These are phyloP conservation scores for Hibiscus tridactylites DNA, from an alignment of 345 rosid genomes.

Conservation along the genomic window DNA sequence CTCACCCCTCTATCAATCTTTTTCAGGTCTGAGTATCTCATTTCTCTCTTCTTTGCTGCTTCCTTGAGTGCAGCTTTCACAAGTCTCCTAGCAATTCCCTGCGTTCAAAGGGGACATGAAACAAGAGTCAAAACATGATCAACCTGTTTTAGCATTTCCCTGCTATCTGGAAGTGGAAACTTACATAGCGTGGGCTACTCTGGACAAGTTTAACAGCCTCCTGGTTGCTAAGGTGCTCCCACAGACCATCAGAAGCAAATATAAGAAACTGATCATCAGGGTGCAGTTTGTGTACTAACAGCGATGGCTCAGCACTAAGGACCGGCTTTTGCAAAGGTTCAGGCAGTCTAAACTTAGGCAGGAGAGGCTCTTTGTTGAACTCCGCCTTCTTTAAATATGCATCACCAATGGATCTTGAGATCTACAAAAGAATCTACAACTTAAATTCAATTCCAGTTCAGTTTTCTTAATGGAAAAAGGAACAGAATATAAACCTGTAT, in stretches of 20 bases:
- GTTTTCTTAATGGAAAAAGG: not conserved
- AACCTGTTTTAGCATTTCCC: not conserved
- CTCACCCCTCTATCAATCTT: constrained; percentile 56
- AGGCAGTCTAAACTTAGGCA: constrained; percentile 40
- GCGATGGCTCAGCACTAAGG: constrained; percentile 57
- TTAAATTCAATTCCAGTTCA: not conserved
- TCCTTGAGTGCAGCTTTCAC: constrained; percentile 49
- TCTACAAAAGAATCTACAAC: constrained; percentile 24
- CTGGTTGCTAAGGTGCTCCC: constrained; percentile 77
- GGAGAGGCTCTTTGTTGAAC: constrained; percentile 74
- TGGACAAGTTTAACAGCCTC: constrained; percentile 60
- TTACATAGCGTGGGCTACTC: constrained; percentile 44
- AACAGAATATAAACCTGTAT: constrained; percentile 48
- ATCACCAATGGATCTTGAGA: constrained; percentile 80
- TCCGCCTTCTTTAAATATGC: constrained; percentile 69
- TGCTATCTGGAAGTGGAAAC: constrained; percentile 7
- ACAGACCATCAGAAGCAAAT: constrained; percentile 84
- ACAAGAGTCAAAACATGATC: not conserved
- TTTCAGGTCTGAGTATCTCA: constrained; percentile 65
- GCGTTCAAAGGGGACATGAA: constrained; percentile 6
- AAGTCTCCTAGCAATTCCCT: constrained; percentile 72
- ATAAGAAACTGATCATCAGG: constrained; percentile 64
- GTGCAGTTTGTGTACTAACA: constrained; percentile 38
- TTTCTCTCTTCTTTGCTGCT: constrained; percentile 82
- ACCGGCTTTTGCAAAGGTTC: constrained; percentile 59